These are phyloP conservation scores for Lodderomyces orthopsilosis DNA, from an alignment of 1,139 yeast species.

Conservation along the genomic window DNA sequence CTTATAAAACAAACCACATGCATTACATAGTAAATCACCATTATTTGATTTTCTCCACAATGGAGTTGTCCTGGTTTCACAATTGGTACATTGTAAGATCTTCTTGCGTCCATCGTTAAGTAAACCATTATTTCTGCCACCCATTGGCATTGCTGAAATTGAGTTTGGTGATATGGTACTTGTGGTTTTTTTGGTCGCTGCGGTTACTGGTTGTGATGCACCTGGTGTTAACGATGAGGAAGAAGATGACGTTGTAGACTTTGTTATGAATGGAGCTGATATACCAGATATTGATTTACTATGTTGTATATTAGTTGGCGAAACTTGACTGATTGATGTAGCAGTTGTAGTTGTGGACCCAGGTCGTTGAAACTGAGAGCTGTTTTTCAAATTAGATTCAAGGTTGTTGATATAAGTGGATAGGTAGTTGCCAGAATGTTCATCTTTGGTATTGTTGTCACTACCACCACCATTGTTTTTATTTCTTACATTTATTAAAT, in stretches of 20 bases:
- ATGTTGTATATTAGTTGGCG: slow-evolving; percentile 8
- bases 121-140: background rate
- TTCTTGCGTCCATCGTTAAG: slow-evolving; percentile 16
- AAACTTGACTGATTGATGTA: slow-evolving; percentile 15
- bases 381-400: slow-evolving; percentile 31
- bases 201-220: slow-evolving; percentile 13
- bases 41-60: slow-evolving; percentile 46
- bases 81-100: slow-evolving; percentile 41
- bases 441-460: slow-evolving; percentile 7
- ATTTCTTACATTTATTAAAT: background rate
- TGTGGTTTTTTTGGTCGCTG: slow-evolving; percentile 13
- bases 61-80: slow-evolving; percentile 47
- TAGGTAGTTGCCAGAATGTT: slow-evolving; percentile 24
- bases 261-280: slow-evolving; percentile 14
- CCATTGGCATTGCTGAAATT: background rate
- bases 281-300: slow-evolving; percentile 5
- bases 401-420: slow-evolving; percentile 41
- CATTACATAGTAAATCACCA: slow-evolving; percentile 47
- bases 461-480: background rate
- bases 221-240: slow-evolving; percentile 5
- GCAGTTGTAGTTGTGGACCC: slow-evolving; percentile 15
- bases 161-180: background rate
- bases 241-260: slow-evolving; percentile 5
- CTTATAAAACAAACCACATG: slow-evolving; percentile 48
- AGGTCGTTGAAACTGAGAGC: background rate